phyloP scores from a whole-genome alignment of 768 basidiomycete genomes.

The Fomitopsis serialis region DNA sequence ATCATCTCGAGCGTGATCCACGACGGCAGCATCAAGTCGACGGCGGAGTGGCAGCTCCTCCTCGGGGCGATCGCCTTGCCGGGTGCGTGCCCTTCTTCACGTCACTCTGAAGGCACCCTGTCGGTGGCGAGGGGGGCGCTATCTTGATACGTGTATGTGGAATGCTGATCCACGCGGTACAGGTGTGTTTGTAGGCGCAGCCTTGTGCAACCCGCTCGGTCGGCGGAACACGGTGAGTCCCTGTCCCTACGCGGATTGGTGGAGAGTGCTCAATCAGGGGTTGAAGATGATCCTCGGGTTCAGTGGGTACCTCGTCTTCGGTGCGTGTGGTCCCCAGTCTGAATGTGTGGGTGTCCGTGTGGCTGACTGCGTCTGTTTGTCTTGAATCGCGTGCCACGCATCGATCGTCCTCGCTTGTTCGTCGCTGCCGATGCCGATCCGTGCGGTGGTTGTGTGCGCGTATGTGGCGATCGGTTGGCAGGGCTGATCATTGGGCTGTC shows the following conservation, averaged over 20 bases:
- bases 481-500: constrained; percentile 54
- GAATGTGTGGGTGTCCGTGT: too few species aligned
- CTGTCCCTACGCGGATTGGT: constrained; percentile 5
- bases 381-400: constrained; percentile 39
- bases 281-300: constrained; percentile 67
- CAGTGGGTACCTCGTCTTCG: constrained; percentile 61
- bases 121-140: too few species aligned
- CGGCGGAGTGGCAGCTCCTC: constrained; percentile 65
- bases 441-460: too few species aligned
- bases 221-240: constrained; percentile 49
- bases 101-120: not conserved
- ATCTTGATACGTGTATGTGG: not conserved
- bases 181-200: constrained; percentile 29
- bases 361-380: too few species aligned
- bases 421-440: constrained; percentile 8
- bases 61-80: constrained; percentile 58
- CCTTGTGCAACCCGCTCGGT: constrained; percentile 47
- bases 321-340: too few species aligned
- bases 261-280: not conserved
- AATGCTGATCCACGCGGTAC: constrained; percentile 1
- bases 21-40: constrained; percentile 46
- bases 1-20: constrained; percentile 67
- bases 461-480: constrained; percentile 10
- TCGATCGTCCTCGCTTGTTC: constrained; percentile 37
- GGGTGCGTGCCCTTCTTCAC: constrained; percentile 28